Conservation (phyloP, 768 basidiomycete species). For the Pleurotus pulmonarius region DNA sequence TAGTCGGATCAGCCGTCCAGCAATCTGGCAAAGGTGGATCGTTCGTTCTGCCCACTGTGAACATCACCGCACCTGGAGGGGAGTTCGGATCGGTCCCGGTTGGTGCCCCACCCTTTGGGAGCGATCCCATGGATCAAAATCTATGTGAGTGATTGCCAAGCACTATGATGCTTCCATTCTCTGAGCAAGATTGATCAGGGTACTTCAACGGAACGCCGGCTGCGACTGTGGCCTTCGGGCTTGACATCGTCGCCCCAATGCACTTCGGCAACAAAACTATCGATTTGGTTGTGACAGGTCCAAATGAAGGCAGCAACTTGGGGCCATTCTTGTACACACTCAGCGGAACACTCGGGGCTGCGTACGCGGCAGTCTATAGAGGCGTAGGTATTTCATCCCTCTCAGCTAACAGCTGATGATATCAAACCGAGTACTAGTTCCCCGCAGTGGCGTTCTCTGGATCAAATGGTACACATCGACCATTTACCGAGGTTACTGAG, state of each 20-base stretch:
- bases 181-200: slow-evolving; percentile 9
- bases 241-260: slow-evolving; percentile 23
- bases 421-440: slow-evolving; percentile 11
- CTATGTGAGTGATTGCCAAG: slow-evolving; percentile 16
- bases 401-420: neutral
- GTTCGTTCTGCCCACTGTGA: slow-evolving; percentile 22
- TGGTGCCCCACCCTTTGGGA: slow-evolving; percentile 26
- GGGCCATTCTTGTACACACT: slow-evolving; percentile 25
- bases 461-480: slow-evolving; percentile 23
- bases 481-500: slow-evolving; percentile 23
- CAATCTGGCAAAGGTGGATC: slow-evolving; percentile 27
- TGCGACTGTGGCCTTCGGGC: slow-evolving; percentile 22
- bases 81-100: slow-evolving; percentile 24
- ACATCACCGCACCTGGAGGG: slow-evolving; percentile 25
- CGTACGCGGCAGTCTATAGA: slow-evolving; percentile 22
- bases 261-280: slow-evolving; percentile 18
- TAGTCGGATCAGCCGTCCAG: slow-evolving; percentile 26
- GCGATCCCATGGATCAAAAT: slow-evolving; percentile 18
- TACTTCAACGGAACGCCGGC: slow-evolving; percentile 30
- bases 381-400: slow-evolving; percentile 15
- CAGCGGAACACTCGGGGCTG: slow-evolving; percentile 25
- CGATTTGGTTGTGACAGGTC: slow-evolving; percentile 26
- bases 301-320: slow-evolving; percentile 24
- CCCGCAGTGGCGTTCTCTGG: slow-evolving; percentile 26
- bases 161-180: neutral